Base-by-base conservation (phyloP, 2,329 filamentous ascomycete genomes). In the Sclerotinia borealis region DNA sequence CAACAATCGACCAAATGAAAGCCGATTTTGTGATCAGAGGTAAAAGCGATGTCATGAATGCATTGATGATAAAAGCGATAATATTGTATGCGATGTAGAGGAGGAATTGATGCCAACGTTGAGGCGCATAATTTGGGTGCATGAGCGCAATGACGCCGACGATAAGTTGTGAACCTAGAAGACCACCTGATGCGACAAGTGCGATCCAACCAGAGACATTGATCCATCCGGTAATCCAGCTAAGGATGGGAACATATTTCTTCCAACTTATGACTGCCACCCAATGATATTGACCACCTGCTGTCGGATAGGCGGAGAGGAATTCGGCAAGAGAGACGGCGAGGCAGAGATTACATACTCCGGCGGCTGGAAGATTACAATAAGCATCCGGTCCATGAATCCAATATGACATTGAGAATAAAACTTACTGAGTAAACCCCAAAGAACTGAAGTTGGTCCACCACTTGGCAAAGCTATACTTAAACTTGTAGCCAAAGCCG, bases 401-500 rank as follows among this genome's bases (percentile, higher is more conserved):
- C 6, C 17, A 31, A 31, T 50, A 25, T 15, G 7, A 9, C 15
- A 2, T 82, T 79, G 1, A 80, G 78, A 84, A 77, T 27, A 15
- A 55, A 43, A 49, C 60, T 58, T 58, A 62, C 60, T 5, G 80
- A 81, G 59, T 79, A 88, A 75, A 3, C 89, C 90, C 89, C 90
- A 93, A 64, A 93, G 82, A 47, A 92, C 87, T 64, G 86, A 83
- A 9, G 83, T 85, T 25, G 86, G 83, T 0, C 90, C 90, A 48
- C 90, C 90, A 17, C 85, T 88, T 1, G 89, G 87, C 37, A 93
- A 78, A 25, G 85, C 84, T 6, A 88, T 77, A 17, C 67, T 69
- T 27, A 73, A 62, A 59, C 64, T 67, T 8, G 68, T 83, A 59
- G 79, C 78, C 4, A 85, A 72, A 3, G 82, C 83, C 9, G 80